Conservation (phyloP, 371 early-diverging fungal genomes). For the Mucor ambiguus region DNA sequence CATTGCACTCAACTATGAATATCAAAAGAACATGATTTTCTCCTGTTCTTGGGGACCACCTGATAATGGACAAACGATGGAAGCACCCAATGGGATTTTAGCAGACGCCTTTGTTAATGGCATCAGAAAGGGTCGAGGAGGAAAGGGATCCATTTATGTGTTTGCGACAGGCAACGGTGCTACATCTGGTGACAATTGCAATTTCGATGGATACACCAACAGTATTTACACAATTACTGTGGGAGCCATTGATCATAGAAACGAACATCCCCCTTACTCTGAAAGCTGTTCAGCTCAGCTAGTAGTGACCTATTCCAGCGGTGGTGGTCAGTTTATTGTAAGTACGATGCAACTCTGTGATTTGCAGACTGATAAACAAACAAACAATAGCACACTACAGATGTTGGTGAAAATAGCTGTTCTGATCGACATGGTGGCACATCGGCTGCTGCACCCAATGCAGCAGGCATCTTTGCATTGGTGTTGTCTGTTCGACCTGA, state of each 20-base stretch:
- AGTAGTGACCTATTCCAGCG: conserved; percentile 88
- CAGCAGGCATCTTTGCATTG: conserved; percentile 92
- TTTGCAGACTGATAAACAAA: background rate
- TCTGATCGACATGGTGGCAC: conserved; percentile 90
- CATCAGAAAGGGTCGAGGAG: conserved; percentile 80
- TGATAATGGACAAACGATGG: conserved; percentile 89
- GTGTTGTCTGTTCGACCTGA: conserved; percentile 87
- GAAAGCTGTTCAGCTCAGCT: conserved; percentile 91
- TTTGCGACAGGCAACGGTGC: conserved; percentile 98
- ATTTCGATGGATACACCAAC: conserved; percentile 97
- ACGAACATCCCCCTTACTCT: conserved; percentile 84
- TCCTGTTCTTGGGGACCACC: conserved; percentile 96
- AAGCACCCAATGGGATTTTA: conserved; percentile 83
- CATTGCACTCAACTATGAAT: conserved; percentile 82
- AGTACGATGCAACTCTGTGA: conserved; percentile 20
- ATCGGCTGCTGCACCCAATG: conserved; percentile 96
- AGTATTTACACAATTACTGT: conserved; percentile 94
- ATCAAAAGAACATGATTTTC: conserved; percentile 89
- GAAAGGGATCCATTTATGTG: conserved; percentile 89
- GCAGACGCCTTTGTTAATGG: conserved; percentile 84
- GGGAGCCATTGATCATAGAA: conserved; percentile 80
- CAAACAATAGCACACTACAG: conserved; percentile 77
- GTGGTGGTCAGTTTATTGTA: conserved; percentile 75
- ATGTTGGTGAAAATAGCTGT: conserved; percentile 72
- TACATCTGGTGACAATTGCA: conserved; percentile 84